Evolutionary conservation across 2,329 filamentous ascomycete species (phyloP).

Genomic region (Sporothrix humicola): DNA sequence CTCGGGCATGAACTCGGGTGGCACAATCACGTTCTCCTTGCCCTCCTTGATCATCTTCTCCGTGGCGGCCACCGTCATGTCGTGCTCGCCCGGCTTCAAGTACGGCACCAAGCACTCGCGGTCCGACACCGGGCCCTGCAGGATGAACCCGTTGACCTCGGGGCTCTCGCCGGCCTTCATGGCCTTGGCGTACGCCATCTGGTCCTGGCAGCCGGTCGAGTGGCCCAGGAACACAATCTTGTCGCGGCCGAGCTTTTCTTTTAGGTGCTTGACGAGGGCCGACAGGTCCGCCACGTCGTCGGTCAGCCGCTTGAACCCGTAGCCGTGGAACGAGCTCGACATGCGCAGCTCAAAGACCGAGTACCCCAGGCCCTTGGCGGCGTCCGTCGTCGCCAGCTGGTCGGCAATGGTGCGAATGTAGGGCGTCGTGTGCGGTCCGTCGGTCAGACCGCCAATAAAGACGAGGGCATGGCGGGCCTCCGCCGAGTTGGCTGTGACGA

Average conservation of each 20-base stretch:
- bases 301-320: conserved; percentile 56
- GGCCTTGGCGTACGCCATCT: conserved; percentile 59
- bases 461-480: conserved; percentile 62
- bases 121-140: conserved; percentile 82
- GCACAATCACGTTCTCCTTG: conserved; percentile 60
- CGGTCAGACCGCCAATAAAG: conserved; percentile 72
- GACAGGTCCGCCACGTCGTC: conserved; percentile 62
- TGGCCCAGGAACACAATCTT: conserved; percentile 64
- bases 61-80: conserved; percentile 56
- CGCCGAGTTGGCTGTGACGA: conserved; percentile 35
- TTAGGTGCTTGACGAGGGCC: conserved; percentile 59
- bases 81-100: conserved; percentile 52
- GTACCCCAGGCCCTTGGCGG: conserved; percentile 49
- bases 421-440: conserved; percentile 69
- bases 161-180: conserved; percentile 53
- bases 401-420: conserved; percentile 59
- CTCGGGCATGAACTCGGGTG: conserved; percentile 50
- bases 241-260: conserved; percentile 52
- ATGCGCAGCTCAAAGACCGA: conserved; percentile 64
- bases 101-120: conserved; percentile 64
- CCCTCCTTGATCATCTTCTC: conserved; percentile 61
- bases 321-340: conserved; percentile 59
- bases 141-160: conserved; percentile 71
- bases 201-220: conserved; percentile 66
- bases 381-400: conserved; percentile 47